Conservation (phyloP, 495 filamentous ascomycete genomes). For the Umbilicaria muhlenbergii region DNA sequence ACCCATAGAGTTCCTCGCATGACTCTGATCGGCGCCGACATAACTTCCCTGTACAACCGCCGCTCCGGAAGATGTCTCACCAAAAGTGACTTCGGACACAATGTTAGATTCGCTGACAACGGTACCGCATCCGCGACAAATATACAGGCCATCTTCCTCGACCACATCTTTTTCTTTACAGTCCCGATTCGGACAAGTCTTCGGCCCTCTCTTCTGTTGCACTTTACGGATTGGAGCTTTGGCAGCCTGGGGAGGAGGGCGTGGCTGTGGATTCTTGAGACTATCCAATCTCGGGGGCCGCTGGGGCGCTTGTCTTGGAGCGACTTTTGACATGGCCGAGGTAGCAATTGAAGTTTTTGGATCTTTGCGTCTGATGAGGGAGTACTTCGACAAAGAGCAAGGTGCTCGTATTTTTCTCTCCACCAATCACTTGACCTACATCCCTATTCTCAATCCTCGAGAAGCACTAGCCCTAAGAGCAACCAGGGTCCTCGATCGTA, state of each 20-base stretch:
- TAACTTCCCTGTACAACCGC: slow-evolving; percentile 83
- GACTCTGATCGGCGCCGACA: slow-evolving; percentile 65
- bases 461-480: too few relatives aligned
- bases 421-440: too few relatives aligned
- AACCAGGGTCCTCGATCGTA: too few relatives aligned
- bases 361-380: too few relatives aligned
- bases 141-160: slow-evolving; percentile 35
- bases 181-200: slow-evolving; percentile 25
- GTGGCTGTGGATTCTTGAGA: slow-evolving; percentile 12
- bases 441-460: too few relatives aligned
- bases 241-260: slow-evolving; percentile 2
- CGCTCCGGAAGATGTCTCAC: slow-evolving; percentile 66
- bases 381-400: too few relatives aligned
- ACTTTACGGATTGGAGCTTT: neutral
- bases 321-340: too few relatives aligned
- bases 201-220: neutral
- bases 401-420: too few relatives aligned
- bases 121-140: slow-evolving; percentile 72
- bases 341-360: too few relatives aligned
- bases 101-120: slow-evolving; percentile 72
- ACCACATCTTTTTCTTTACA: slow-evolving; percentile 33
- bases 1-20: slow-evolving; percentile 43
- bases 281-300: slow-evolving; percentile 9
- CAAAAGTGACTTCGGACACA: slow-evolving; percentile 79
- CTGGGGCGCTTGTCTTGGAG: too few relatives aligned